Base-by-base conservation (phyloP, 768 basidiomycete species). In the Chlorophyllum brunneum region DNA sequence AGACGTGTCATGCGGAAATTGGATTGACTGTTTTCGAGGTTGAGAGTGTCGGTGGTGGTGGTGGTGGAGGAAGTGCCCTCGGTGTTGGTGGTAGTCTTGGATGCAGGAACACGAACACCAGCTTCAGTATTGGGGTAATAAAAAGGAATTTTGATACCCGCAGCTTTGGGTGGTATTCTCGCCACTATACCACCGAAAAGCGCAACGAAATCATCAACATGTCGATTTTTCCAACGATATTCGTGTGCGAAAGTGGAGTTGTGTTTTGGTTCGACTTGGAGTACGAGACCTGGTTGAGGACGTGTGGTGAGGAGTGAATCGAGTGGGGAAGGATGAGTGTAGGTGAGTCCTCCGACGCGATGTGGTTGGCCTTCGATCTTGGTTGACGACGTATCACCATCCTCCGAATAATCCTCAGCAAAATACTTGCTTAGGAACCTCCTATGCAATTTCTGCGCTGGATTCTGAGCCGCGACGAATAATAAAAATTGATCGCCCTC, bases 321-420 rank as follows among this genome's bases (percentile, higher is more conserved):
- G 42, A 91, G 67, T 5, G 55, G 47, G 5, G 85, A 73, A 30
- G 77, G 73, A 34, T 72, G 69, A 2, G 79, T 65, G 64, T 92
- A 92, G 39, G 71, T 68, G 36, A 91, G 72, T 2, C 79, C 90
- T 33, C 75, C 88, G 31, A 67, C 73, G 23, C 68, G 74, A 58
- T 92, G 90, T 0, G 87, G 87, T 50, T 79, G 73, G 37, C 78
- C 83, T 54, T 82, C 80, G 56, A 92, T 83, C 34, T 60, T 65
- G 2, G 51, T 3, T 11, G 49, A 18, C 10, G 49, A n/a, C 7
- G 52, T 36, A 16, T 57, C 38, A 10, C 38, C 38, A 34, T 62
- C 27, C 47, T 60, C 27, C 56, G 27, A 10, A 44, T 61, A 61
- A 26, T 61, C 50, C 10, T 42, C 46, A n/a, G 61, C 43, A 34